phyloP scores from a whole-genome alignment of 2,329 filamentous ascomycete species.

The Fusarium robinianum region DNA sequence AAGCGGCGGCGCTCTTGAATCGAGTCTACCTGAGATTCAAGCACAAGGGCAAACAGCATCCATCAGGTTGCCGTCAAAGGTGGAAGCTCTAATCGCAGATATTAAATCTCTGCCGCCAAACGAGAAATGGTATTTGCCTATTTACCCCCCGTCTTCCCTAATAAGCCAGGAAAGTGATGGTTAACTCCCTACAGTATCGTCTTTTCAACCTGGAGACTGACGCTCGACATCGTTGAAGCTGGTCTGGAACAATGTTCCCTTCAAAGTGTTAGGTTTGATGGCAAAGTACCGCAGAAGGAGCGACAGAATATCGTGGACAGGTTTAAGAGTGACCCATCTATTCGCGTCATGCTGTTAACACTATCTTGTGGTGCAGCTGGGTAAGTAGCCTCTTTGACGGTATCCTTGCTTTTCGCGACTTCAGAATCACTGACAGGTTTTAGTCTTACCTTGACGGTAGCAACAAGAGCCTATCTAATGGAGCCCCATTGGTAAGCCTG shows the following conservation, averaged over 20 bases:
- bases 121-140: slow-evolving; percentile 42
- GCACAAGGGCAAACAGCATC: not conserved
- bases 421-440: not conserved
- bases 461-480: slow-evolving; percentile 53
- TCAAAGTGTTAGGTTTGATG: slow-evolving; percentile 50
- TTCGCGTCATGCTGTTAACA: slow-evolving; percentile 53
- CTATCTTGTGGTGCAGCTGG: slow-evolving; percentile 57
- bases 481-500: slow-evolving; percentile 53
- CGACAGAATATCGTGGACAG: slow-evolving; percentile 46
- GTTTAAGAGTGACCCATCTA: slow-evolving; percentile 45
- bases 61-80: slow-evolving; percentile 38
- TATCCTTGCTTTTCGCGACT: not conserved
- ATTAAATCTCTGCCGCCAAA: slow-evolving; percentile 31
- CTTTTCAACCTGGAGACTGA: slow-evolving; percentile 56
- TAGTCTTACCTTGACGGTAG: slow-evolving; percentile 53
- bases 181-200: slow-evolving; percentile 46
- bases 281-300: slow-evolving; percentile 49
- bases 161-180: not conserved
- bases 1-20: slow-evolving; percentile 31
- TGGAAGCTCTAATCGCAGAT: slow-evolving; percentile 41
- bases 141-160: too few species aligned
- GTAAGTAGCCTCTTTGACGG: slow-evolving; percentile 37
- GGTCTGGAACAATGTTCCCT: slow-evolving; percentile 45
- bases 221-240: slow-evolving; percentile 50
- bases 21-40: not conserved